A percentile compares a stretch with the other conserved stretches of the same genome.
Conservation (phyloP, 805 yeast species). For the Brettanomyces sp. region DNA sequence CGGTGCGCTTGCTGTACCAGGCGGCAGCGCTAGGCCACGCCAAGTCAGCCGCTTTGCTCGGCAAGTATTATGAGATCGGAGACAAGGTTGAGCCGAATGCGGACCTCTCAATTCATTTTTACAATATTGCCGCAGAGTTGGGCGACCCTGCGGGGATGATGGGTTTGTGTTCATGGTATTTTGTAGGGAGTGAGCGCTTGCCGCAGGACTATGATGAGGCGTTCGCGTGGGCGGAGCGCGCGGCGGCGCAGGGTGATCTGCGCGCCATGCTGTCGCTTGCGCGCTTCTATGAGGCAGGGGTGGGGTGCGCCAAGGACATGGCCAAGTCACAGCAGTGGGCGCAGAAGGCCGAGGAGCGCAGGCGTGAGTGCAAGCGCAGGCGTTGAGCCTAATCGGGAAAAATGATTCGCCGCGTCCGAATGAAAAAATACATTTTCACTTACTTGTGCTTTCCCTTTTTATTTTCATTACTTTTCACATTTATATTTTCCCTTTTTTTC, state of each 20-base stretch:
- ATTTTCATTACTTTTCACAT: no score
- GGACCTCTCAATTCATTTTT: slow-evolving; percentile 81
- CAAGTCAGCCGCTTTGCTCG: slow-evolving; percentile 72
- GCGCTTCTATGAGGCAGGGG: slow-evolving; percentile 76
- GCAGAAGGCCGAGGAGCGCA: slow-evolving; percentile 29
- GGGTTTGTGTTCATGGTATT: slow-evolving; percentile 94
- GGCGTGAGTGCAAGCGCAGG: slow-evolving; percentile 19
- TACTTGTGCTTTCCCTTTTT: background rate
- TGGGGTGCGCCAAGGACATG: slow-evolving; percentile 62
- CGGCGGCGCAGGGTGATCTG: slow-evolving; percentile 61
- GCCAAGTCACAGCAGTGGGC: slow-evolving; percentile 67
- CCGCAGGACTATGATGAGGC: slow-evolving; percentile 77
- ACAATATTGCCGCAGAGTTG: slow-evolving; percentile 79
- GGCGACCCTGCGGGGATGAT: slow-evolving; percentile 89
- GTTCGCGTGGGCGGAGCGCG: slow-evolving; percentile 86
- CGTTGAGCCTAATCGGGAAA: no score
- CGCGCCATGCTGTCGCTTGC: slow-evolving; percentile 85
- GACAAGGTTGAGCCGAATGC: slow-evolving; percentile 69
- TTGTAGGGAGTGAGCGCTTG: slow-evolving; percentile 85
- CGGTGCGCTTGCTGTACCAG: slow-evolving; percentile 75
- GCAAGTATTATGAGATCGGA: slow-evolving; percentile 78
- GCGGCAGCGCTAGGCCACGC: slow-evolving; percentile 84
- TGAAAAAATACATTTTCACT: background rate
- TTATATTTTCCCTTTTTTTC: no score
- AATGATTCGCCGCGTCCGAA: background rate